Percentiles rank a stretch among this genome's conserved stretches.
Evolutionary conservation across 768 basidiomycete genomes (phyloP).

Genomic region (Tulasnella sp.): DNA sequence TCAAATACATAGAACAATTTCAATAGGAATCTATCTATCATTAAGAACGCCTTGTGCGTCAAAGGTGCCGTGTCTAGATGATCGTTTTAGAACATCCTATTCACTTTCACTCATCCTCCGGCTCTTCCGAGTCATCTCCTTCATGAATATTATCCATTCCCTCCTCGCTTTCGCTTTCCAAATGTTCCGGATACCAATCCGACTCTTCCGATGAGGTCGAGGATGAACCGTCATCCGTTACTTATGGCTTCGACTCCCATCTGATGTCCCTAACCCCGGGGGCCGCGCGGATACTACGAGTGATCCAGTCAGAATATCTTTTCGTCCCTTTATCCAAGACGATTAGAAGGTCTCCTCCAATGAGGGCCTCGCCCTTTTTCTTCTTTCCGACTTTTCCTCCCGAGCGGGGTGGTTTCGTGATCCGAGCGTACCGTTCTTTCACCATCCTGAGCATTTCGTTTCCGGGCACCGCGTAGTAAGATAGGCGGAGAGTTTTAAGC

Average conservation of each 20-base stretch:
- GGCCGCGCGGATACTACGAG: not conserved
- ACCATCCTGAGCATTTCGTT: not conserved
- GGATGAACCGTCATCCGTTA: not conserved
- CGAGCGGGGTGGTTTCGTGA: not conserved
- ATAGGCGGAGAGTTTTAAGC: not conserved
- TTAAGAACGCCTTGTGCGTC: too few species aligned
- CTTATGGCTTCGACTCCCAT: not conserved
- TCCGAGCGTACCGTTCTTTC: not conserved
- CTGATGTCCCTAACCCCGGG: not conserved
- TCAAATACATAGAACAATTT: too few species aligned
- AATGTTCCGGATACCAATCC: not conserved
- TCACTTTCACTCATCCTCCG: too few species aligned
- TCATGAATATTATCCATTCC: too few species aligned
- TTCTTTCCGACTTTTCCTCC: not conserved
- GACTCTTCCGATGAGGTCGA: not conserved
- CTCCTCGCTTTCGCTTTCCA: too few species aligned
- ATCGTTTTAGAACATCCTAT: too few species aligned
- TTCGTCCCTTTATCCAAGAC: not conserved
- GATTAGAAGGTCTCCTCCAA: not conserved
- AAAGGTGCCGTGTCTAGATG: too few species aligned
- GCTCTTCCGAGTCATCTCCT: too few species aligned
- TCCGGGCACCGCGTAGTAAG: not conserved
- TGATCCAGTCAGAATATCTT: not conserved
- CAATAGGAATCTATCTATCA: too few species aligned
- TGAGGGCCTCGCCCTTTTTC: not conserved